Evolutionary conservation across 805 yeast species (phyloP).

Genomic region (Schwanniomyces yamadae): DNA sequence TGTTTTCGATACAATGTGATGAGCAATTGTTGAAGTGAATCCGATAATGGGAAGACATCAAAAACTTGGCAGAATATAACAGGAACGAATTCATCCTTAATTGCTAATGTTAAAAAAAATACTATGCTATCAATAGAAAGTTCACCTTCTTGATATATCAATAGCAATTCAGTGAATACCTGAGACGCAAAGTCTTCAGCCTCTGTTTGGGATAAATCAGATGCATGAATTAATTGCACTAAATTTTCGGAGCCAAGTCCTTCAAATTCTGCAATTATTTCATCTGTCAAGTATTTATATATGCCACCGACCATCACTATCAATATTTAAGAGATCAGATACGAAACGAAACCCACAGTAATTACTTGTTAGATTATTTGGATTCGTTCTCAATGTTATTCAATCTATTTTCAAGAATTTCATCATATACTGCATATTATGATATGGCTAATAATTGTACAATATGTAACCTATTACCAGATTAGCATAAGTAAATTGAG

Average conservation of each 20-base stretch:
- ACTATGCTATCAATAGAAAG: slow-evolving; percentile 14
- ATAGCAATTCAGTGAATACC: slow-evolving; percentile 34
- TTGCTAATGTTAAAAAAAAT: slow-evolving; percentile 24
- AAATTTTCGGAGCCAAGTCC: slow-evolving; percentile 33
- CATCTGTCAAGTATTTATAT: slow-evolving; percentile 27
- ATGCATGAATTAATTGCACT: slow-evolving; percentile 28
- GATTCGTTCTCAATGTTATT: too few relatives aligned
- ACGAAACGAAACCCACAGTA: neutral
- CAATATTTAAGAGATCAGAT: neutral
- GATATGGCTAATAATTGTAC: too few relatives aligned
- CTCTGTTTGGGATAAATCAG: slow-evolving; percentile 17
- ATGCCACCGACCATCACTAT: slow-evolving; percentile 9
- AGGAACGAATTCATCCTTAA: slow-evolving; percentile 33
- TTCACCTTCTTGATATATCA: slow-evolving; percentile 22
- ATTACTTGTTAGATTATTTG: too few relatives aligned
- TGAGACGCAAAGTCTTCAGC: slow-evolving; percentile 19
- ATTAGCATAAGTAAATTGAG: too few relatives aligned
- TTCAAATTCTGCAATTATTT: slow-evolving; percentile 29
- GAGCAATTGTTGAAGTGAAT: slow-evolving; percentile 20
- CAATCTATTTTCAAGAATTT: too few relatives aligned
- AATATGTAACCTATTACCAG: too few relatives aligned
- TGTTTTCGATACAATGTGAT: slow-evolving; percentile 21
- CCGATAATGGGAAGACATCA: slow-evolving; percentile 35
- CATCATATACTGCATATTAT: too few relatives aligned
- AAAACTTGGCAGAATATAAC: slow-evolving; percentile 36